A percentile compares a stretch with the other conserved stretches of the same genome.
Evolutionary conservation across 768 basidiomycete species (phyloP).

Genomic region (Polyporus arcularius): DNA sequence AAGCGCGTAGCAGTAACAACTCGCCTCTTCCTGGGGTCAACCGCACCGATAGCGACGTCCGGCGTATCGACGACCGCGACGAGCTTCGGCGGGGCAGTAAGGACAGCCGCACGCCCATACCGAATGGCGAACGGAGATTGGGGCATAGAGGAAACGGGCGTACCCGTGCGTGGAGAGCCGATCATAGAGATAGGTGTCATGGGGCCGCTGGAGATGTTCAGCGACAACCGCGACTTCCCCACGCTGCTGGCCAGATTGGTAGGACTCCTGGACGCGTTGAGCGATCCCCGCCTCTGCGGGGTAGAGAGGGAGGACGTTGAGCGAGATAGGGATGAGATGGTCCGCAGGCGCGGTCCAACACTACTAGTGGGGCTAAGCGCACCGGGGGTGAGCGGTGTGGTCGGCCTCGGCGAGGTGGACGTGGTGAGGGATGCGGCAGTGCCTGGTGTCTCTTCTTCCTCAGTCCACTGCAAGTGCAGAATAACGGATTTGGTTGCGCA

Average conservation of each 20-base stretch:
- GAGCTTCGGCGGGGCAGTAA: conserved; percentile 83
- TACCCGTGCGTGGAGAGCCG: conserved; percentile 32
- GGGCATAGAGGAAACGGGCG: conserved; percentile 30
- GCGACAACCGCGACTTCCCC: conserved; percentile 39
- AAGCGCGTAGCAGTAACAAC: conserved; percentile 89
- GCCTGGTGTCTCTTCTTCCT: conserved; percentile 45
- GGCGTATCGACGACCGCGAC: conserved; percentile 85
- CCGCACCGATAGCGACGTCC: conserved; percentile 86
- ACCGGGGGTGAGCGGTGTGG: conserved; percentile 25
- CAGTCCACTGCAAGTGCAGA: conserved; percentile 84
- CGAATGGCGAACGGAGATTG: conserved; percentile 42
- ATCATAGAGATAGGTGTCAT: conserved; percentile 44
- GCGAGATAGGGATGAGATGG: conserved; percentile 52
- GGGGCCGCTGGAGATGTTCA: conserved; percentile 47
- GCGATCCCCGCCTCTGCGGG: conserved; percentile 40
- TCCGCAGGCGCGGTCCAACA: conserved; percentile 37
- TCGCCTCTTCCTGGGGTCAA: conserved; percentile 80
- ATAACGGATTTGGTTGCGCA: conserved; percentile 89
- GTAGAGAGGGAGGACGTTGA: conserved; percentile 53
- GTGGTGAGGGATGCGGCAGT: conserved; percentile 17
- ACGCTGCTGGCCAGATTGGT: conserved; percentile 25
- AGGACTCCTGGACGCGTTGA: conserved; percentile 36
- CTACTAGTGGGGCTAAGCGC: conserved; percentile 15
- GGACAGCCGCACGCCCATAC: conserved; percentile 70
- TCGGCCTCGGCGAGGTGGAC: conserved; percentile 20